Evolutionary conservation across 495 filamentous ascomycete genomes (phyloP), one percentile per base, ranked within the genome.

Genomic region (Penicillium cosmopolitanum): DNA sequence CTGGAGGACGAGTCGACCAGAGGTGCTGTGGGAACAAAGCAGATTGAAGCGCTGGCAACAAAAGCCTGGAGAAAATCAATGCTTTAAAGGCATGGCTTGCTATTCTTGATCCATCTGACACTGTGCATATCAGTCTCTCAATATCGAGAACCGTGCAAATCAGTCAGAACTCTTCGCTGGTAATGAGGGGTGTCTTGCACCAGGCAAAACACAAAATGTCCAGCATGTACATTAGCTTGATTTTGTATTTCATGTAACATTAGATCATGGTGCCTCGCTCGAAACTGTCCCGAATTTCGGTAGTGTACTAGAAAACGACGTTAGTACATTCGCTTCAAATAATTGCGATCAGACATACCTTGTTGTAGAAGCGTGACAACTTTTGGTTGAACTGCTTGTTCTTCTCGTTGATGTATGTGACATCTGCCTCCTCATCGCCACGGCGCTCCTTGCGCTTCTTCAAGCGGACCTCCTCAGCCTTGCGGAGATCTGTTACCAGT

Each of bases 361-460:
- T 96, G 79, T 98, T 93, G 75, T 98, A 98, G 73, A 96, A 98
- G 65, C 96, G 83, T 51, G 87, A 80, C 75, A 98, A 75, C 77
- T 98, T 98, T 78, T 95, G 89, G 84, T 98, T 98, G 80, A 98
- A 98, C 80, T 96, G 91, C 81, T 96, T 96, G 81, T 96, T 96
- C 89, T 98, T 97, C 75, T 97, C 92, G 74, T 98, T 98, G 82
- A 98, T 98, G 76, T 96, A 98, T 10, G 96, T 98, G 58, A 98
- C 91, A 71, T 98, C 95, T 25, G 84, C 85, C 35, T 93, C 91
- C 21, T 91, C 89, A 62, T 90, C 84, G 13, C 84, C 86, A 73
- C 82, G 85, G 56, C 92, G 83, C 58, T 93, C 90, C 69, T 84
- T 87, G 63, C 91, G 84, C 79, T 95, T 93, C 82, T 90, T 90